These are phyloP conservation scores for Colletotrichum sp. DNA, from an alignment of 2,329 filamentous ascomycete species.

Conservation along the genomic window DNA sequence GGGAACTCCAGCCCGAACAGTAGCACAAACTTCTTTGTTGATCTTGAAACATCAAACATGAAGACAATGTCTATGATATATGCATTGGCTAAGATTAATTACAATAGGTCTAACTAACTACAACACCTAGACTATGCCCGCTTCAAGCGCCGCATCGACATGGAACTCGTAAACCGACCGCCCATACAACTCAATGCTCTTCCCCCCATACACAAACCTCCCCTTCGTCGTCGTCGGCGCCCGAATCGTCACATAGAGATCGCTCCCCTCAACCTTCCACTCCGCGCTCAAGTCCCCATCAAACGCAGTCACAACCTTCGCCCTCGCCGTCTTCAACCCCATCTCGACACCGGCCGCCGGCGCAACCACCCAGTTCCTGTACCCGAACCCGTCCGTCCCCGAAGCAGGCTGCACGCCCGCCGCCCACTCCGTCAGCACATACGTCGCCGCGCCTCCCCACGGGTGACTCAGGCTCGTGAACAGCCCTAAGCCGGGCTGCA, in stretches of 20 bases:
- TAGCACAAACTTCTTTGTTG: background rate
- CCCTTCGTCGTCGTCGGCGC: slow-evolving; percentile 16
- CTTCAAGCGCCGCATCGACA: background rate
- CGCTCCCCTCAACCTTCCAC: slow-evolving; percentile 15
- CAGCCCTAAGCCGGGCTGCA: slow-evolving; percentile 41
- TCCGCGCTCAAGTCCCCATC: slow-evolving; percentile 26
- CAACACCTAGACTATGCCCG: background rate
- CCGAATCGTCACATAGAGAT: slow-evolving; percentile 14
- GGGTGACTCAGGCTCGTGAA: slow-evolving; percentile 49
- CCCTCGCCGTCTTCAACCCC: slow-evolving; percentile 29
- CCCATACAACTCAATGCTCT: slow-evolving; percentile 2
- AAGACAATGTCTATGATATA: background rate
- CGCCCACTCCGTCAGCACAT: slow-evolving; percentile 42
- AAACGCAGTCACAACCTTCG: slow-evolving; percentile 29
- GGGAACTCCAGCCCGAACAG: background rate
- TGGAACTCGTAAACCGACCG: slow-evolving; percentile 10
- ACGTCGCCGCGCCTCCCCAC: slow-evolving; percentile 50
- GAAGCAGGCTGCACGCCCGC: slow-evolving; percentile 27
- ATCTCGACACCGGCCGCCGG: slow-evolving; percentile 28
- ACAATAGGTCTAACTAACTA: background rate
- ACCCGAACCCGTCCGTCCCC: slow-evolving; percentile 24
- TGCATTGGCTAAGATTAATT: background rate
- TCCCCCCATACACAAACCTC: slow-evolving; percentile 2
- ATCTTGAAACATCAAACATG: accelerated
- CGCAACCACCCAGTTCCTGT: slow-evolving; percentile 29